Conservation (phyloP, 352 stramenopile genomes). For the Globisporangium camurandrum region DNA sequence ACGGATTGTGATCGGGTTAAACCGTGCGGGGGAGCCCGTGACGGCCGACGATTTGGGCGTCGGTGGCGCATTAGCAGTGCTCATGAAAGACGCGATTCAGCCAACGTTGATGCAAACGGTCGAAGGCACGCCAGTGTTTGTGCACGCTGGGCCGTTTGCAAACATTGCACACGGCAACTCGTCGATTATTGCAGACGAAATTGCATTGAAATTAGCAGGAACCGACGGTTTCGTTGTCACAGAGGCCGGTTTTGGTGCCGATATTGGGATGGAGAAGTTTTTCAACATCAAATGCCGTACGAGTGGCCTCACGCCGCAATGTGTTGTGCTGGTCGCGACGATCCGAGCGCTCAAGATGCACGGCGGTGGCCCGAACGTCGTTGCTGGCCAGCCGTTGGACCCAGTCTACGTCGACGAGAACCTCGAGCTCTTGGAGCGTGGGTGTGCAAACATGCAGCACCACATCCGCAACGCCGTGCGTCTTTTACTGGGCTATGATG, state of each 20-base stretch:
- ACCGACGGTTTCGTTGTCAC: conserved; percentile 97
- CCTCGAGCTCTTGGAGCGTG: conserved; percentile 89
- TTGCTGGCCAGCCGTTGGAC: conserved; percentile 86
- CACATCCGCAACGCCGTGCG: conserved; percentile 95
- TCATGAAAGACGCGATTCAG: conserved; percentile 98
- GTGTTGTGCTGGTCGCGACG: conserved; percentile 96
- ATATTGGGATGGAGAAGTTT: conserved; percentile 97
- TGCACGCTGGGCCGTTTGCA: conserved; percentile 98
- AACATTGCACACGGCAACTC: conserved; percentile 98
- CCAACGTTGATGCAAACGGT: conserved; percentile 98
- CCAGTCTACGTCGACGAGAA: conserved; percentile 95
- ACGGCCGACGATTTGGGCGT: conserved; percentile 97
- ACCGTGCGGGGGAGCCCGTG: conserved; percentile 75
- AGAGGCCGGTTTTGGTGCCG: conserved; percentile 96
- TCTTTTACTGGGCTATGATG: too few relatives aligned
- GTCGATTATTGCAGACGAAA: conserved; percentile 95
- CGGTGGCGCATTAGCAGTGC: conserved; percentile 92
- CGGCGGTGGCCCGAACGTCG: conserved; percentile 94
- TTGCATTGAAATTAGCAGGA: conserved; percentile 91
- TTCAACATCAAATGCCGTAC: conserved; percentile 99
- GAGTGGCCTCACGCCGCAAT: conserved; percentile 93
- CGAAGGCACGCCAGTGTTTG: conserved; percentile 93
- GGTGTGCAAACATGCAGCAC: conserved; percentile 91
- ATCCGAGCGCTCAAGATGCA: conserved; percentile 99
- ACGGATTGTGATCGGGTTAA: conserved; percentile 92